Base-by-base conservation (phyloP, 148 eudicot genomes). In the Vaccinium corymbosum region DNA sequence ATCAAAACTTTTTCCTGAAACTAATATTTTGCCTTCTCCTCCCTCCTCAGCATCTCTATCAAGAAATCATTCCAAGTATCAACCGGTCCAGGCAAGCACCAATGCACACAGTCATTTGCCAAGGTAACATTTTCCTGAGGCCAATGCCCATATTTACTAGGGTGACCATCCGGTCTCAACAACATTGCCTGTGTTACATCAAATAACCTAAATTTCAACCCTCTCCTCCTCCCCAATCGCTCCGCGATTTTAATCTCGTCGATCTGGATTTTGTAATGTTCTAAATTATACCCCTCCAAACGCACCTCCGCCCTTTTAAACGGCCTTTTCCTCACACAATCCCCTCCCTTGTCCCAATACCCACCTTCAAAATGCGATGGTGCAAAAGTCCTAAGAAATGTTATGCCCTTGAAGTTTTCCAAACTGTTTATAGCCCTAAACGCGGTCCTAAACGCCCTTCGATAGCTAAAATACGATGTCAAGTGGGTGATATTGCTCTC, bases 21-120 rank as follows among this genome's bases (percentile, higher is more conserved):
- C 59, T 80, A 80, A 84, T 3, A 46, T 6, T 2, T 11, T 17
- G 9, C 49, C 32, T 49, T 46, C 75, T 71, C 77, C 77, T 90
- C 92, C 81, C 86, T 89, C 53, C 48, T 85, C 80, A 92, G 25
- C 81, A 92, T 50, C 86, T 92, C 89, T 11, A 92, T 89, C 76
- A 92, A 85, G 84, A 92, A 89, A 90, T 92, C 94, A 81, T 84
- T 90, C 94, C 94, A 92, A 68, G 80, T 81, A 84, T 92, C 94
- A 79, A 92, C 89, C 0, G 94, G 93, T 25, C 94, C 94, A 49
- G 94, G 94, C 61, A 92, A 66, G 62, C 94, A 92, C 94, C 94
- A 92, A 81, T 92, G 94, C 22, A 92, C 93, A 83, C 94, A 92
- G 64, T 91, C 94, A 79, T 89, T 92, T 12, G 84, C 83, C 87